Conservation (phyloP, 768 basidiomycete species). For the Sistotremastrum suecicum region DNA sequence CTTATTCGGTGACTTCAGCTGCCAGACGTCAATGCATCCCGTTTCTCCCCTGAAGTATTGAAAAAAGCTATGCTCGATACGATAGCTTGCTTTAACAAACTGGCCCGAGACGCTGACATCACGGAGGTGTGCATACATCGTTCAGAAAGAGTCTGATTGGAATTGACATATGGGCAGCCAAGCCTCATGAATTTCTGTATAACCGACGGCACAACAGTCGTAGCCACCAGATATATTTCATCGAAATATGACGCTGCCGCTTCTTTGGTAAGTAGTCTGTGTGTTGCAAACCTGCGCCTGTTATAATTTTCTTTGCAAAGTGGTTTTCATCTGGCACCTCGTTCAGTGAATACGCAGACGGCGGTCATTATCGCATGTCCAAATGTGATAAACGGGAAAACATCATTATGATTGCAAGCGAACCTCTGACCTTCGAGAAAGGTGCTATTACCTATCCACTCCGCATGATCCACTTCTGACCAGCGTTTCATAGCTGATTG, state of each 20-base stretch:
- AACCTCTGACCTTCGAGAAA: conserved; percentile 94
- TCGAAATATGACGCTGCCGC: conserved; percentile 87
- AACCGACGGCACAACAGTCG: conserved; percentile 86
- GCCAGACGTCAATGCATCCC: conserved; percentile 60
- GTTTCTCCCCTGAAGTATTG: conserved; percentile 58
- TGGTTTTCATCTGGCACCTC: conserved; percentile 95
- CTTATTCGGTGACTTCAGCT: conserved; percentile 34
- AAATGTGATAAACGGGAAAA: conserved; percentile 93
- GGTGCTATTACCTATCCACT: conserved; percentile 26
- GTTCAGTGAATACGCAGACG: conserved; percentile 80
- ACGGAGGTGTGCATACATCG: conserved; percentile 39
- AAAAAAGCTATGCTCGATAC: conserved; percentile 83
- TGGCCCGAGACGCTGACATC: conserved; percentile 58
- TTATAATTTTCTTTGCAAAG: conserved; percentile 19
- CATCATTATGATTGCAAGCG: conserved; percentile 90
- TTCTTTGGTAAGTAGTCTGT: conserved; percentile 43
- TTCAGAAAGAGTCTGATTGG: not conserved
- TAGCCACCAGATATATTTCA: conserved; percentile 91
- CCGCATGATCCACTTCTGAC: not conserved
- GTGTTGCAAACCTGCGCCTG: not conserved
- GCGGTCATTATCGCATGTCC: conserved; percentile 88
- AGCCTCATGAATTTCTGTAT: conserved; percentile 93
- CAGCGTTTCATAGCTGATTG: conserved; percentile 55
- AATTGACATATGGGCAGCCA: conserved; percentile 32
- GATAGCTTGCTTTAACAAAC: conserved; percentile 61